phyloP scores from a whole-genome alignment of 2,329 filamentous ascomycete genomes.

The Paecilomyces dactylethromorphus region DNA sequence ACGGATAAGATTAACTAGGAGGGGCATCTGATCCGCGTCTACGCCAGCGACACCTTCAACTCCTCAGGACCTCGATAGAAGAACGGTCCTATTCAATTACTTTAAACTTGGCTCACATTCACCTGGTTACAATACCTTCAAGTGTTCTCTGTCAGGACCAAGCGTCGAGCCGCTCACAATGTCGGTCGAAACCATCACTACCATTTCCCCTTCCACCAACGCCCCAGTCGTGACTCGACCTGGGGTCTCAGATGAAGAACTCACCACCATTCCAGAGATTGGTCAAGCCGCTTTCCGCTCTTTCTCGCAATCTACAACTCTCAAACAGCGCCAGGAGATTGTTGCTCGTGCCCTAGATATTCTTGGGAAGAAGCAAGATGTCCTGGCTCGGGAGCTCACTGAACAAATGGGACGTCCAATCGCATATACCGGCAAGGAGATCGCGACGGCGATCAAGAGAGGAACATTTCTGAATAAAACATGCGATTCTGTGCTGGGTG shows the following conservation, averaged over 20 bases:
- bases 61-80: neutral
- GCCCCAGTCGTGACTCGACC: constrained; percentile 73
- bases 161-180: constrained; percentile 20
- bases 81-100: neutral
- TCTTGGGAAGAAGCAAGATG: constrained; percentile 66
- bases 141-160: neutral
- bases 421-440: constrained; percentile 74
- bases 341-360: constrained; percentile 71
- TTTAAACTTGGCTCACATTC: neutral
- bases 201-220: constrained; percentile 87
- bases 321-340: constrained; percentile 71
- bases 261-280: constrained; percentile 63
- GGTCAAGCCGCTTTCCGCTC: constrained; percentile 69
- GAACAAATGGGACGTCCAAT: constrained; percentile 95
- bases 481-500: constrained; percentile 63
- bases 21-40: neutral
- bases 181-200: constrained; percentile 57
- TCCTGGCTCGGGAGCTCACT: constrained; percentile 75
- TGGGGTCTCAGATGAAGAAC: constrained; percentile 63
- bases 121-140: neutral
- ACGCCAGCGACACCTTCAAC: neutral
- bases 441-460: constrained; percentile 77
- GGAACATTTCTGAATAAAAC: constrained; percentile 82
- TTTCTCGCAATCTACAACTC: constrained; percentile 69
- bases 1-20: neutral